Conservation (phyloP, 2,329 filamentous ascomycete species). For the Fusarium sp. region DNA sequence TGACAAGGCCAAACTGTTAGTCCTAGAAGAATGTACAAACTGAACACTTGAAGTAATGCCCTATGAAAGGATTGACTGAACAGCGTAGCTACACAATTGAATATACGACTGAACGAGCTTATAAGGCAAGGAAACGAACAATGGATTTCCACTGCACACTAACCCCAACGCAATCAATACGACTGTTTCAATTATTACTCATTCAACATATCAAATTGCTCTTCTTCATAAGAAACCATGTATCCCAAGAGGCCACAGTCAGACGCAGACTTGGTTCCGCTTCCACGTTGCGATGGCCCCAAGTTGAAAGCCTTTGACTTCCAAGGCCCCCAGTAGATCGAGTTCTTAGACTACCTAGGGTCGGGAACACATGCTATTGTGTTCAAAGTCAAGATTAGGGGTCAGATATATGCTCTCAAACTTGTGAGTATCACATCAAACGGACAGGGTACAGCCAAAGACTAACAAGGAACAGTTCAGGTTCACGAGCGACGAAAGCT, state of each 20-base stretch:
- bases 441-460: background rate
- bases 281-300: conserved; percentile 1
- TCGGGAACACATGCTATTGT: background rate
- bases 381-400: background rate
- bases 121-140: background rate
- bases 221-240: background rate
- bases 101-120: background rate
- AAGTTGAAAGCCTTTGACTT: conserved; percentile 6
- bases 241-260: background rate
- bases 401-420: background rate
- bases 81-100: background rate
- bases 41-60: background rate
- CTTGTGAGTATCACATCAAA: background rate
- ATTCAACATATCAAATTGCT: background rate
- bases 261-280: background rate
- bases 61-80: background rate
- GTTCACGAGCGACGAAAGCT: background rate
- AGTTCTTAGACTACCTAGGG: conserved; percentile 1
- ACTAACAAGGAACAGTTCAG: background rate
- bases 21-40: background rate
- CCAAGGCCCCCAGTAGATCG: conserved; percentile 1
- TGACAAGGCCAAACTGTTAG: background rate
- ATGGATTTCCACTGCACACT: background rate
- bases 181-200: background rate
- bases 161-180: background rate